phyloP scores from a whole-genome alignment of 192 early-diverging fungal genomes.

The Coemansia aciculifera region DNA sequence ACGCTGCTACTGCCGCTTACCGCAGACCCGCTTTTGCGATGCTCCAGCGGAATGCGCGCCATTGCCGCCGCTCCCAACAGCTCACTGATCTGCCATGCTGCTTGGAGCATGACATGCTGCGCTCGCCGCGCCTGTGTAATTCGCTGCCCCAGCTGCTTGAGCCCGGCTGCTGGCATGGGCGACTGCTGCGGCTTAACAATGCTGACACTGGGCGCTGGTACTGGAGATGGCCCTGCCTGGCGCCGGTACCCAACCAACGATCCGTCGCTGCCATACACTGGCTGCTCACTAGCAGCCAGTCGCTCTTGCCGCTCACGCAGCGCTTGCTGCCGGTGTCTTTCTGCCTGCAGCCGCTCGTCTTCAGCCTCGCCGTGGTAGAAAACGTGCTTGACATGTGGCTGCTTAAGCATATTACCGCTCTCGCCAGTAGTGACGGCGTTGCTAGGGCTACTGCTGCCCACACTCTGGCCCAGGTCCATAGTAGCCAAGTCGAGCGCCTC shows the following conservation, averaged over 20 bases:
- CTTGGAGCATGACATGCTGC: conserved; percentile 36
- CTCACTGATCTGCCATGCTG: conserved; percentile 39
- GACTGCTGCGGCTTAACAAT: conserved; percentile 11
- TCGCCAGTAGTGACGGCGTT: neutral
- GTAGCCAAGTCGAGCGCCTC: conserved; percentile 49
- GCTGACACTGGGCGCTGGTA: neutral
- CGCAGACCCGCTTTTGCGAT: neutral
- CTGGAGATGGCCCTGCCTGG: conserved; percentile 5
- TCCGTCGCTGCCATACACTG: conserved; percentile 53
- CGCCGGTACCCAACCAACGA: conserved; percentile 44
- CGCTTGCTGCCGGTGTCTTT: conserved; percentile 34
- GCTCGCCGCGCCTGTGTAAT: conserved; percentile 43
- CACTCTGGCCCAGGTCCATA: conserved; percentile 48
- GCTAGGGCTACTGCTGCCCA: neutral
- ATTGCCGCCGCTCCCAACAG: conserved; percentile 25
- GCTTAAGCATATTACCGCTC: neutral
- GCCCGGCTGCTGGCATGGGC: neutral
- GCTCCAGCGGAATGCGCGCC: conserved; percentile 11
- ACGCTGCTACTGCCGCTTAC: conserved; percentile 1
- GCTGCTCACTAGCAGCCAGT: conserved; percentile 33
- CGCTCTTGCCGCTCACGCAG: conserved; percentile 46
- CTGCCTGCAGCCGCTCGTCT: conserved; percentile 46
- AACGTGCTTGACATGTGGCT: conserved; percentile 45
- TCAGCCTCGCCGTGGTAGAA: conserved; percentile 52
- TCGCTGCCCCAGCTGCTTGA: conserved; percentile 52